These are phyloP conservation scores for Rhodosporidiobolus sp. DNA, from an alignment of 768 basidiomycete species.

Conservation along the genomic window DNA sequence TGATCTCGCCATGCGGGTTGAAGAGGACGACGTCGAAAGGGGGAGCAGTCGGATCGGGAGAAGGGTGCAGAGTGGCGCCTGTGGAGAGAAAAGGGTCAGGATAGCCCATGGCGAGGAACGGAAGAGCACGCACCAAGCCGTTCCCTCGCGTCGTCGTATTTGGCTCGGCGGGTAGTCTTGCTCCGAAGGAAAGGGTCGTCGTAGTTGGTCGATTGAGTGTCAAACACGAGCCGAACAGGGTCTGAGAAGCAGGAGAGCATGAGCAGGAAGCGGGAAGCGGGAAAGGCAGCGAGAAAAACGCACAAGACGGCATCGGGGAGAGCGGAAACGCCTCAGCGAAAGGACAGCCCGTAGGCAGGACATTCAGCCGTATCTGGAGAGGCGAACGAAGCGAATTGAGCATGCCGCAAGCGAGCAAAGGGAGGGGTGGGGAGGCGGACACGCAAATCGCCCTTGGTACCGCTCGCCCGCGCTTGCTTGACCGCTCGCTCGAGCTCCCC, in stretches of 20 bases:
- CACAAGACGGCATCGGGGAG: slow-evolving; percentile 15
- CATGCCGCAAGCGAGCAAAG: not conserved
- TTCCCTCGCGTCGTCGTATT: slow-evolving; percentile 25
- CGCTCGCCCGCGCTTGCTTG: not conserved
- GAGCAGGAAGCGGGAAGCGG: not conserved
- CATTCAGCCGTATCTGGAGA: not conserved
- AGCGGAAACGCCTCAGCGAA: slow-evolving; percentile 6
- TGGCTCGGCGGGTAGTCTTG: slow-evolving; percentile 16
- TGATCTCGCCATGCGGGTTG: slow-evolving; percentile 20
- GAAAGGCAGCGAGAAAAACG: not conserved
- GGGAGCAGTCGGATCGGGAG: not conserved
- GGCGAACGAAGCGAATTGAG: rapidly evolving
- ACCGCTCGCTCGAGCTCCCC: slow-evolving; percentile 5
- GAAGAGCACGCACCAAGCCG: not conserved
- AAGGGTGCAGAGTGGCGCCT: slow-evolving; percentile 19
- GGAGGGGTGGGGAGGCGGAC: not conserved
- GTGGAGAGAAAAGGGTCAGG: not conserved
- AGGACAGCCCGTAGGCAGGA: not conserved
- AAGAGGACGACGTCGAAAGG: slow-evolving; percentile 35
- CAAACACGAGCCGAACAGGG: slow-evolving; percentile 17
- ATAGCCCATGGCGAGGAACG: not conserved
- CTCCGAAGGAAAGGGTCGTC: slow-evolving; percentile 14
- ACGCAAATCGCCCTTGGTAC: slow-evolving; percentile 6
- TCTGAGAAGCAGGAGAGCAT: not conserved
- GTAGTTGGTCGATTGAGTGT: slow-evolving; percentile 17